A percentile compares a stretch with the other conserved stretches of the same genome.
Conservation (phyloP, 1,284 basidiomycete genomes). For the Puccinia novopanici region DNA sequence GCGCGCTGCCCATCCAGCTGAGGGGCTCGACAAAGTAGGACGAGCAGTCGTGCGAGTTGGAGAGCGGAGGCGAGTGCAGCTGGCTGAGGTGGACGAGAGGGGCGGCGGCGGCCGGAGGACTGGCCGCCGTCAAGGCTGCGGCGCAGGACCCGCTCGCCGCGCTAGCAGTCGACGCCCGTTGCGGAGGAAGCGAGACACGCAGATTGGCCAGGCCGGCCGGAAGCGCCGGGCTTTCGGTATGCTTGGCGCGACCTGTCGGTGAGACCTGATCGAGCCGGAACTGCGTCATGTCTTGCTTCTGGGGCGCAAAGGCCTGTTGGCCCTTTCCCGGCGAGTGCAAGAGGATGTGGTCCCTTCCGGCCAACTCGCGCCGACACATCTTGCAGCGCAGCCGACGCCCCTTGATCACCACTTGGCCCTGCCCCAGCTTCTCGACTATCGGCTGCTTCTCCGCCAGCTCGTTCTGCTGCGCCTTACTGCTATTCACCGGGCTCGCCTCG, state of each 20-base stretch:
- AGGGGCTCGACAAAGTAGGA: constrained; percentile 63
- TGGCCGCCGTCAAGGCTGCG: too few species aligned
- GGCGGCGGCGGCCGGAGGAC: neutral
- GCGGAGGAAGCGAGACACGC: neutral
- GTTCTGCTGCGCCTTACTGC: neutral
- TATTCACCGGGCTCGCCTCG: neutral
- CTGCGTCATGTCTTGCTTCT: constrained; percentile 55
- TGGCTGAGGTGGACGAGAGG: neutral
- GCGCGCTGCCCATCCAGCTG: constrained; percentile 88
- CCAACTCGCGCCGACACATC: constrained; percentile 44
- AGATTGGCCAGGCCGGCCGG: neutral
- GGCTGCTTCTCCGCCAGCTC: neutral
- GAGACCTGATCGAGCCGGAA: constrained; percentile 14
- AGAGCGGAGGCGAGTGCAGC: constrained; percentile 13
- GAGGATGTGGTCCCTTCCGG: constrained; percentile 36
- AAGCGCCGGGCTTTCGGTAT: neutral
- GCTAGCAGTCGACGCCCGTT: neutral
- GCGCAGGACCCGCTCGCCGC: too few species aligned
- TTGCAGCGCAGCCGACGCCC: constrained; percentile 35
- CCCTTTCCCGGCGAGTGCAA: constrained; percentile 53
- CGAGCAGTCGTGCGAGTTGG: neutral
- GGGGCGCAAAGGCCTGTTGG: constrained; percentile 57
- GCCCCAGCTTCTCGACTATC: constrained; percentile 23
- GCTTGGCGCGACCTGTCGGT: too few species aligned
- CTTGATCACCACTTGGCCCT: constrained; percentile 30